Evolutionary conservation across 768 basidiomycete species (phyloP).

Genomic region (Boletellus sp.): DNA sequence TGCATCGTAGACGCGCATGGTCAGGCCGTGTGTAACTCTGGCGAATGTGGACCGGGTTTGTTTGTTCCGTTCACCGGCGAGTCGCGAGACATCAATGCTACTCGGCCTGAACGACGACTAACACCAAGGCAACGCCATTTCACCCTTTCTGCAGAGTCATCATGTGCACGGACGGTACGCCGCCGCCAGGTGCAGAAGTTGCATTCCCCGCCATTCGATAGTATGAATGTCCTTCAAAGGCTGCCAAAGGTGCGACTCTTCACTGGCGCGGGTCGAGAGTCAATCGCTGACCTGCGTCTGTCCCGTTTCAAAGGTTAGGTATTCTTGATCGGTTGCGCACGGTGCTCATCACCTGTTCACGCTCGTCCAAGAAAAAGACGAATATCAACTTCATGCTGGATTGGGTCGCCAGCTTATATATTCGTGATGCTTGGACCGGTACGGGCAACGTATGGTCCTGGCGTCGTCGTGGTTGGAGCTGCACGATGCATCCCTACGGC

Average conservation of each 20-base stretch:
- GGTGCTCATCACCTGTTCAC: constrained; percentile 66
- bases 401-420: constrained; percentile 79
- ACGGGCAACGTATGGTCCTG: constrained; percentile 78
- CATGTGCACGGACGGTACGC: neutral
- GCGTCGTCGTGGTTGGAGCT: constrained; percentile 76
- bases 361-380: constrained; percentile 63
- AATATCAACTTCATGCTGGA: constrained; percentile 65
- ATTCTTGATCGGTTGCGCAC: constrained; percentile 61
- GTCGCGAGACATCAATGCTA: too few relatives aligned
- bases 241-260: constrained; percentile 2
- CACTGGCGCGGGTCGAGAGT: neutral
- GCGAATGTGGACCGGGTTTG: neutral
- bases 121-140: too few relatives aligned
- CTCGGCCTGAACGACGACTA: too few relatives aligned
- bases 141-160: neutral
- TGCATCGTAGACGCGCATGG: neutral
- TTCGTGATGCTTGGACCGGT: constrained; percentile 82
- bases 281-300: constrained; percentile 9
- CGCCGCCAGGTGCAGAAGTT: too few relatives aligned
- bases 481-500: constrained; percentile 53
- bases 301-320: constrained; percentile 42
- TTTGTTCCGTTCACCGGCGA: neutral
- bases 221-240: neutral
- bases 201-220: neutral
- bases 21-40: too few relatives aligned